Evolutionary conservation across 768 basidiomycete species (phyloP), one percentile per base, ranked within the genome.

Genomic region (Polyporus arcularius): DNA sequence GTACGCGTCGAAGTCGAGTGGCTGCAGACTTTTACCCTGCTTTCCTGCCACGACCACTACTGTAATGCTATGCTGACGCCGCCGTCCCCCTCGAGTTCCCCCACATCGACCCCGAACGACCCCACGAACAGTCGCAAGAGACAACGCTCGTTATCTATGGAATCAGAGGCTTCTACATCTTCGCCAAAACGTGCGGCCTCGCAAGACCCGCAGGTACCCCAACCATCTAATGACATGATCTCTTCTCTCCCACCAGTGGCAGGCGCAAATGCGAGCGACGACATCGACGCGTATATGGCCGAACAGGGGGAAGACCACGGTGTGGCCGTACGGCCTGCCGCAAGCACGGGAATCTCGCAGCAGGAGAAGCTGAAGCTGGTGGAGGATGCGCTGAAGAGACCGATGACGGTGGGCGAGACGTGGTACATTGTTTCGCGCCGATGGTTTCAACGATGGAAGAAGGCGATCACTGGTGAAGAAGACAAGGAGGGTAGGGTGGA

Each of bases 181-280:
- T 93, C 90, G 31, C 78, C 86, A 62, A 96, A 95, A 78, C 88
- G 93, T 64, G 82, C 90, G 18, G 84, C 84, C 57, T 90, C 92
- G 26, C 89, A 91, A 71, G 85, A 81, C 52, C 80, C 81, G 62
- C 70, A 79, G 61, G 62, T 67, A 26, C 43, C 66, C 38, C 67
- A 71, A 38, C 55, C 58, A 28, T 9, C 8, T 49, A 69, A 71
- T 65, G 63, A 75, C 76, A n/a, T 45, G 7, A 72, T 72, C 78
- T 61, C 76, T 75, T 57, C 75, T 75, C 63, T 70, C 48, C 51
- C 67, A 16, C 56, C 68, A 46, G 49, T 60, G 38, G 42, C 68
- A n/a, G 32, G 46, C 4, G 64, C 76, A 32, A 80, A 83, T 72
- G 64, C 74, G 42, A 38, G 56, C 38, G 4, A 47, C 59, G 89